Base-by-base conservation (phyloP, 768 basidiomycete genomes). In the Termitomyces sp. region DNA sequence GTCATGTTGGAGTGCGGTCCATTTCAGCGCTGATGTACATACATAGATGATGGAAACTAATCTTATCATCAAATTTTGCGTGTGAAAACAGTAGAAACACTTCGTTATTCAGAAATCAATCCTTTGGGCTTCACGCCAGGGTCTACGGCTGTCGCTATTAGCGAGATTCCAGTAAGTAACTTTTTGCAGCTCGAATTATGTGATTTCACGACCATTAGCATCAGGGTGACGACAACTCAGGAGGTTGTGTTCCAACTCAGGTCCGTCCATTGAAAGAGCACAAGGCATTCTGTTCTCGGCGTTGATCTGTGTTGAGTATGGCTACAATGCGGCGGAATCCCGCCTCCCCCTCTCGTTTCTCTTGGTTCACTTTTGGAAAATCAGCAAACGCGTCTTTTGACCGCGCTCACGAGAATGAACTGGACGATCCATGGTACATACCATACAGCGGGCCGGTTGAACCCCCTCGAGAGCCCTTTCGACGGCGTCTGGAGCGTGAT, bases 401-500 rank as follows among this genome's bases (percentile, higher is more conserved):
- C 36, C 61, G 46, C 26, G 36, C 55, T 32, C 53, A 54, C 31
- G 57, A 60, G 44, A 54, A 18, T 42, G 58, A 56, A 44, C 49
- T 55, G n/a, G 53, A 65, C 14, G 79, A 79, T 20, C 79, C 84
- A 56, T 83, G 82, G 80, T 85, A 84, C 68, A 82, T 82, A 48
- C 84, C 85, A 0, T 85, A 87, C 74, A 82, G 81, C 60, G 83
- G 84, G 0, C 83, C 85, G 1, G 79, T 81, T 69, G 84, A 86
- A 61, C 67, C 68, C n/a, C 72, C 75, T 12, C 69, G 62, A 43
- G 66, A 65, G 54, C 63, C 63, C 8, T 63, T 74, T 58, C 61
- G 69, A 26, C 59, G 64, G 46, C 61, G 42, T 61, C 65, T 62
- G 58, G 63, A 69, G n/a, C 69, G 75, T 60, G 75, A 74, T 64